Evolutionary conservation across 257 asterid genomes (phyloP), one percentile per base, ranked within the genome.

Genomic region (Solanum medicagineum): DNA sequence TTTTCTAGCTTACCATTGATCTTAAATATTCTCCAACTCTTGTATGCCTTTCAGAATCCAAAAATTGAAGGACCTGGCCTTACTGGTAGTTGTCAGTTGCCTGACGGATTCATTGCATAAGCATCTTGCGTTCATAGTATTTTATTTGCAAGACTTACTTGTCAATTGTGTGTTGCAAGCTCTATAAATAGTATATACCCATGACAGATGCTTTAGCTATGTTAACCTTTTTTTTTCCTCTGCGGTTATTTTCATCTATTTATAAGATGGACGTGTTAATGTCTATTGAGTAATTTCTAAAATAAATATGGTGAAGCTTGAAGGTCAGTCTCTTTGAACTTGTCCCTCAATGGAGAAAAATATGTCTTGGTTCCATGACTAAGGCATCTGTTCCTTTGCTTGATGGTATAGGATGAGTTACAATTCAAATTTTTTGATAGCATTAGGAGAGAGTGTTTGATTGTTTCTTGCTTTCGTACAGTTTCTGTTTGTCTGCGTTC

Each of bases 11-110:
- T 47, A 74, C 22, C n/a, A 14, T 75, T 49, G 44, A 8, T 24
- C 22, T 47, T 24, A 49, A 44, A n/a, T 45, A 75, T 24, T 75
- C 14, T 45, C 59, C 3, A 13, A 73, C 19, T 47, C 81, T 45
- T 45, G 40, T 45, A 80, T 75, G 45, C 63, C 47, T 85, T 92
- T 88, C 95, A 97, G 99, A 93, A 94, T 87, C 99, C 99, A 55
- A 91, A 85, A 87, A 88, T 95, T 36, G 99, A 98, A 42, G 99
- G 26, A 26, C 26, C 26, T 26, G 26, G 26, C 26, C 26, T 26
- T 26, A 26, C 26, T 1, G 26, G 26, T 26, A 26, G 26, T 26
- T 26, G 26, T 26, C 26, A 26, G 26, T 26, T 26, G 26, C 26
- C 26, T 26, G 1, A 1, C 1, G 26, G 26, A 26, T 1, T 26